Conservation (phyloP, 2,329 filamentous ascomycete species). For the Trichoderma citrinoviride region DNA sequence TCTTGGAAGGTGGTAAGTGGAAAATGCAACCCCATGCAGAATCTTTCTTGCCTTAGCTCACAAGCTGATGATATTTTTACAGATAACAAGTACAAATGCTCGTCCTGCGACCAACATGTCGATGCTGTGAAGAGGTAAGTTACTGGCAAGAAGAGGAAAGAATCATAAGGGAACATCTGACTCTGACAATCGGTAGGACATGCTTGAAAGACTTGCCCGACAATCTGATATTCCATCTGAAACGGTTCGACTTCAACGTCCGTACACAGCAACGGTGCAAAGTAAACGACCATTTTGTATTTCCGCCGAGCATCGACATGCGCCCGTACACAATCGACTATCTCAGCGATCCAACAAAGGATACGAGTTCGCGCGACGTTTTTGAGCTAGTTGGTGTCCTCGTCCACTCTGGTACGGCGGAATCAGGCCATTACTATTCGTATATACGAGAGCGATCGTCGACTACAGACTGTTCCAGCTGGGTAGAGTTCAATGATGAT, state of each 20-base stretch:
- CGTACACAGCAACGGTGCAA: constrained; percentile 78
- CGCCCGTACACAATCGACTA: constrained; percentile 85
- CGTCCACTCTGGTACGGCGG: constrained; percentile 87
- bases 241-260: constrained; percentile 80
- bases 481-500: constrained; percentile 97
- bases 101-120: constrained; percentile 81
- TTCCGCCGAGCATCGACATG: constrained; percentile 82
- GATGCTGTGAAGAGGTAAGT: constrained; percentile 81
- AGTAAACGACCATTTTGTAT: constrained; percentile 93
- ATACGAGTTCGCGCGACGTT: constrained; percentile 50
- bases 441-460: constrained; percentile 79
- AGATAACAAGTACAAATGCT: constrained; percentile 98
- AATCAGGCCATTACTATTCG: constrained; percentile 96
- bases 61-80: not conserved
- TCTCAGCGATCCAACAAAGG: constrained; percentile 61
- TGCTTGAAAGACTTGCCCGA: constrained; percentile 91
- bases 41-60: not conserved
- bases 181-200: constrained; percentile 51
- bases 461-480: constrained; percentile 49
- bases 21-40: not conserved
- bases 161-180: not conserved
- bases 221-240: constrained; percentile 93
- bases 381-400: constrained; percentile 96
- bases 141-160: not conserved
- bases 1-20: constrained; percentile 78